Conservation (phyloP, 257 asterid genomes). For the Catharanthus roseus region DNA sequence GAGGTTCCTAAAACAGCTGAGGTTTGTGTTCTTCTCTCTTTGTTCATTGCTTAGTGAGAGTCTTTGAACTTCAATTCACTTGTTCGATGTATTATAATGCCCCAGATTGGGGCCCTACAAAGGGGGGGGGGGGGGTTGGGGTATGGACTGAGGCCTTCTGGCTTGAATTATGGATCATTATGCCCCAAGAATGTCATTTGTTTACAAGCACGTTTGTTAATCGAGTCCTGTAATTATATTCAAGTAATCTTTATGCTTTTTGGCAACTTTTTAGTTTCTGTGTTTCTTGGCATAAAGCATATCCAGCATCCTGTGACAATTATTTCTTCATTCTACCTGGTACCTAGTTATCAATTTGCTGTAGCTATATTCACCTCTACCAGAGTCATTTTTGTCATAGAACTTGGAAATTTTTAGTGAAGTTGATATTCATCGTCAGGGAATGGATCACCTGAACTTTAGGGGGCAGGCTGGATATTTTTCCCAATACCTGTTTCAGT, state of each 20-base stretch:
- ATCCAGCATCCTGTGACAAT: neutral
- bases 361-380: too few species aligned
- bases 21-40: constrained; percentile 30
- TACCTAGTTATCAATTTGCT: neutral
- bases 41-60: neutral
- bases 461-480: too few species aligned
- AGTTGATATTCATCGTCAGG: neutral
- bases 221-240: neutral
- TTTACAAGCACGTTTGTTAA: neutral
- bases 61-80: neutral
- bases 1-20: constrained; percentile 92
- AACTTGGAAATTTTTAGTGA: neutral
- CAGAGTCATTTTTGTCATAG: too few species aligned
- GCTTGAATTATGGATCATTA: neutral
- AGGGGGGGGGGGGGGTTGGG: neutral
- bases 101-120: neutral
- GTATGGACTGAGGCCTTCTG: neutral
- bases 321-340: neutral
- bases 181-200: neutral
- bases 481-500: too few species aligned
- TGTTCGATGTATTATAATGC: neutral
- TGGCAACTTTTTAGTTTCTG: neutral
- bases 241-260: neutral
- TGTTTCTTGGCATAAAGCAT: neutral
- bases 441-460: neutral